Evolutionary conservation across 1,139 yeast species (phyloP).

Genomic region (Candida gigantensis): DNA sequence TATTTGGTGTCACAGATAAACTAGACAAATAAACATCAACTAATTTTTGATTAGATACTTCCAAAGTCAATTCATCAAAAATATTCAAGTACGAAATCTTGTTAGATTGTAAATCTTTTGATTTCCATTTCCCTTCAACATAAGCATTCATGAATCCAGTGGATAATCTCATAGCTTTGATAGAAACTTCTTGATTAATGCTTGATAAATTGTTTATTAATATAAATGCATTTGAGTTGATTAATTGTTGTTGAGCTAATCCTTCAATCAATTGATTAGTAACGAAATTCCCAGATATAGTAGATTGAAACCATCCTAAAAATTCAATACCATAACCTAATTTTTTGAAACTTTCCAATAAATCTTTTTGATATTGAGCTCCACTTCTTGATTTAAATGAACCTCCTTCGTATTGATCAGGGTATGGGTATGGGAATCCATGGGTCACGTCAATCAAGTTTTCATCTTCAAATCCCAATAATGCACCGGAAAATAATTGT

Average conservation of each 20-base stretch:
- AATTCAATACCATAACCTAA: slow-evolving; percentile 72
- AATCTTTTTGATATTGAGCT: slow-evolving; percentile 68
- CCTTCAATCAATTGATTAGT: slow-evolving; percentile 67
- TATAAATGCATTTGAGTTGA: slow-evolving; percentile 65
- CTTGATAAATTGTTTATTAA: slow-evolving; percentile 74
- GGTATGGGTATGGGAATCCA: slow-evolving; percentile 62
- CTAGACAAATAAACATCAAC: slow-evolving; percentile 41
- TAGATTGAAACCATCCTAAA: slow-evolving; percentile 82
- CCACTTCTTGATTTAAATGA: slow-evolving; percentile 62
- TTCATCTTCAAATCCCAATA: slow-evolving; percentile 73
- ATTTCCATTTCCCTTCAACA: slow-evolving; percentile 62
- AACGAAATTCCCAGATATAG: slow-evolving; percentile 68
- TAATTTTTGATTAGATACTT: slow-evolving; percentile 56
- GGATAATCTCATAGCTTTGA: slow-evolving; percentile 72
- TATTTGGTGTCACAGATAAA: slow-evolving; percentile 7
- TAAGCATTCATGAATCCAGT: slow-evolving; percentile 60
- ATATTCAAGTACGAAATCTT: slow-evolving; percentile 68
- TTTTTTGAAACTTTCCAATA: slow-evolving; percentile 60
- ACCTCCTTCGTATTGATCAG: slow-evolving; percentile 56
- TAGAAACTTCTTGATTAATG: slow-evolving; percentile 61
- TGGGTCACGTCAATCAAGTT: slow-evolving; percentile 56
- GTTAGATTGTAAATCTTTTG: slow-evolving; percentile 61
- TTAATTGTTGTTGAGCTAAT: slow-evolving; percentile 64
- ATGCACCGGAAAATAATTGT: slow-evolving; percentile 69
- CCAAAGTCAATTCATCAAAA: slow-evolving; percentile 71